A percentile compares a stretch with the other conserved stretches of the same genome.
Conservation (phyloP, 148 eudicot species). For the Persicaria maculosa region DNA sequence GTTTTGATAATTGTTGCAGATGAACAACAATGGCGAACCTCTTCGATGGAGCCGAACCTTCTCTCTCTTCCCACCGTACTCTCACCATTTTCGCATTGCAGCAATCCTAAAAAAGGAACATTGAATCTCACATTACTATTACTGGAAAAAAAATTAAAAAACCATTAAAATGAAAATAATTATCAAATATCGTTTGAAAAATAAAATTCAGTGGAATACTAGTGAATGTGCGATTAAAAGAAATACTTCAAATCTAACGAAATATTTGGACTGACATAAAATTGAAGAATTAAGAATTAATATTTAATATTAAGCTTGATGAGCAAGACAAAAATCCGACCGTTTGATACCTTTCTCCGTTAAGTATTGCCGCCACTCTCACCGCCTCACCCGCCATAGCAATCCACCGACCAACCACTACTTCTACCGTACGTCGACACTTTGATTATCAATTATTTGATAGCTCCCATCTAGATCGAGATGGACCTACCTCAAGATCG, state of each 20-base stretch:
- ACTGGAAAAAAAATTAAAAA: constrained; percentile 1
- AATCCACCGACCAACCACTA: neutral
- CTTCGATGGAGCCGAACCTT: constrained; percentile 1
- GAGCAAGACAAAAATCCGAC: neutral
- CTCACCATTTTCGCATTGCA: constrained; percentile 7
- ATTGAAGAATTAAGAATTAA: neutral
- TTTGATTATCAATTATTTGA: too few species aligned
- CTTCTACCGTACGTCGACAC: too few species aligned
- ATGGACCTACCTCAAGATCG: too few species aligned
- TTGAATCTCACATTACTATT: constrained; percentile 5
- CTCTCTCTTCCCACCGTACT: constrained; percentile 9
- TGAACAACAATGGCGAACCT: constrained; percentile 4
- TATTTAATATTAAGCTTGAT: neutral
- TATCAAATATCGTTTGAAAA: neutral
- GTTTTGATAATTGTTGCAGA: constrained; percentile 9
- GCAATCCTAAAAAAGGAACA: neutral
- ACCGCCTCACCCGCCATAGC: neutral
- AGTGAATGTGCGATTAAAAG: neutral
- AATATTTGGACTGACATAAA: too few species aligned
- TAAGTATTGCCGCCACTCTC: neutral
- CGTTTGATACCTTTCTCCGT: neutral
- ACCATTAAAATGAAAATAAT: neutral
- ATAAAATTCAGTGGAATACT: neutral
- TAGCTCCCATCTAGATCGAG: too few species aligned
- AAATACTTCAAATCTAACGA: neutral